A percentile compares a stretch with the other conserved stretches of the same genome.
These are phyloP conservation scores for Citeromyces hawaiiensis DNA, from an alignment of 1,139 yeast genomes.

Conservation along the genomic window DNA sequence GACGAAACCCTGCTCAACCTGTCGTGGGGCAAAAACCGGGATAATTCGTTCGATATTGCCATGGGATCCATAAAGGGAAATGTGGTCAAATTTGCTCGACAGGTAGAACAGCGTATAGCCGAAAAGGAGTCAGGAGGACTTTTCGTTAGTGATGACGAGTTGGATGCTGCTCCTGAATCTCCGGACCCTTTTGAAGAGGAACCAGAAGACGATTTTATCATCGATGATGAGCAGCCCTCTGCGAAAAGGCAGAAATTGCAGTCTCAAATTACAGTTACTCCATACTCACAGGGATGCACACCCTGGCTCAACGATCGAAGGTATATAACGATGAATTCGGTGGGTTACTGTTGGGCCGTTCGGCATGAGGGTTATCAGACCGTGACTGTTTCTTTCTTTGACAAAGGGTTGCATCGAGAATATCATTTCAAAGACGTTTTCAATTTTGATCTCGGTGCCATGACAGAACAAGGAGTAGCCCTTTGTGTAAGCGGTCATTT, in stretches of 20 bases:
- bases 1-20: constrained; percentile 14
- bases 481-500: constrained; percentile 35
- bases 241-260: constrained; percentile 9
- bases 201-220: constrained; percentile 28
- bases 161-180: constrained; percentile 13
- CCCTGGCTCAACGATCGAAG: constrained; percentile 67
- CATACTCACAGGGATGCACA: constrained; percentile 64
- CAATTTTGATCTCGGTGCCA: constrained; percentile 62
- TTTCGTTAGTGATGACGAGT: constrained; percentile 7
- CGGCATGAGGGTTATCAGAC: constrained; percentile 47
- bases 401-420: constrained; percentile 64
- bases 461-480: constrained; percentile 53
- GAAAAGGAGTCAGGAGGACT: constrained; percentile 3
- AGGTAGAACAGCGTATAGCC: constrained; percentile 15
- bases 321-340: constrained; percentile 66
- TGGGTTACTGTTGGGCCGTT: constrained; percentile 79
- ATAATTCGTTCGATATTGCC: constrained; percentile 8
- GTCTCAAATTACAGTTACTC: constrained; percentile 12
- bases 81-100: constrained; percentile 22
- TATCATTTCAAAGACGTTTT: constrained; percentile 74
- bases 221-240: constrained; percentile 39
- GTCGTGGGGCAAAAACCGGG: constrained; percentile 11
- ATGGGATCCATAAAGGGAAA: constrained; percentile 49
- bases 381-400: constrained; percentile 79
- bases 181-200: constrained; percentile 17